These are phyloP conservation scores for Zymoseptoria tritici DNA, from an alignment of 2,329 filamentous ascomycete species.

Conservation along the genomic window DNA sequence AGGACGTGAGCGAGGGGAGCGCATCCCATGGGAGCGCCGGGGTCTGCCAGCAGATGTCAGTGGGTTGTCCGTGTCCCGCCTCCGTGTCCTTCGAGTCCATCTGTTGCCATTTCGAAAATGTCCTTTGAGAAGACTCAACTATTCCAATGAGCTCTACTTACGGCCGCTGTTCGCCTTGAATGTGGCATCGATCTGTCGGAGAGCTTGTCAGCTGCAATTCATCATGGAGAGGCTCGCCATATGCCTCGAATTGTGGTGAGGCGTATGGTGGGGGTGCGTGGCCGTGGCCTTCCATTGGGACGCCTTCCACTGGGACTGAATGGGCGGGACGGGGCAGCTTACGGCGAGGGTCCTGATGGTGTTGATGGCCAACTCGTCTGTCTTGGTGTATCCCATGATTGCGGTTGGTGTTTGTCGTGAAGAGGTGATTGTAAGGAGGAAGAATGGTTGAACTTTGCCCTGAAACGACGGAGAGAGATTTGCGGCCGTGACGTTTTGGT, in stretches of 20 bases:
- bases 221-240: slow-evolving; percentile 1
- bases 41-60: slow-evolving; percentile 29
- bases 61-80: not conserved
- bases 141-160: not conserved
- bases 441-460: not conserved
- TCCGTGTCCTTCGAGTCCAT: not conserved
- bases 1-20: slow-evolving; percentile 93
- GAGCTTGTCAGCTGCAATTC: slow-evolving; percentile 3
- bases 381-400: slow-evolving; percentile 79
- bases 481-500: not conserved
- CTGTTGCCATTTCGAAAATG: not conserved
- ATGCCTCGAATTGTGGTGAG: slow-evolving; percentile 4
- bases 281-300: not conserved
- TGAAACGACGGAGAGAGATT: not conserved
- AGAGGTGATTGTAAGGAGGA: not conserved
- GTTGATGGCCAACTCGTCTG: slow-evolving; percentile 90
- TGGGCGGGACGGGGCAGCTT: slow-evolving; percentile 37
- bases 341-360: slow-evolving; percentile 95
- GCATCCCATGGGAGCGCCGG: slow-evolving; percentile 96
- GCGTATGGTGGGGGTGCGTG: not conserved
- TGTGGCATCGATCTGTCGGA: slow-evolving; percentile 85
- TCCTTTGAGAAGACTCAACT: not conserved
- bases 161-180: slow-evolving; percentile 88
- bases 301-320: not conserved
- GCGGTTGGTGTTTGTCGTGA: slow-evolving; percentile 5